A percentile compares a stretch with the other conserved stretches of the same genome.
Conservation (phyloP, 164 flowering plant species). For the grape (Vitis vinifera) region DNA sequence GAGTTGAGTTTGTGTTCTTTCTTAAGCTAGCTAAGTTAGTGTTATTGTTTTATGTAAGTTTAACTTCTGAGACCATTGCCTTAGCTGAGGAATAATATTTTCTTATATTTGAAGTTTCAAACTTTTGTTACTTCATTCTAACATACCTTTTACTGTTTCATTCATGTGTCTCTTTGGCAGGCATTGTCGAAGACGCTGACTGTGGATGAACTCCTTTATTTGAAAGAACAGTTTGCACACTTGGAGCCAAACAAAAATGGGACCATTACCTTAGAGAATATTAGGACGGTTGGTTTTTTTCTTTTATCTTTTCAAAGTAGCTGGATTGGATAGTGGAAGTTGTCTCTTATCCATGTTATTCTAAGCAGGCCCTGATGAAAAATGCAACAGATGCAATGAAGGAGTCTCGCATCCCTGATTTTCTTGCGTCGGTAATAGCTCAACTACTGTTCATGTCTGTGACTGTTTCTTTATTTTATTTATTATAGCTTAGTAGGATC, state of each 20-base stretch:
- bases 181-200: conserved; percentile 80
- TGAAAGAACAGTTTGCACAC: conserved; percentile 74
- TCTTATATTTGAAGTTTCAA: neutral
- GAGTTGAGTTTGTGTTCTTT: no score
- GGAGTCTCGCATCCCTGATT: conserved; percentile 78
- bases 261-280: conserved; percentile 61
- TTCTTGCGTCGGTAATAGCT: conserved; percentile 58
- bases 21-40: no score
- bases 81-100: neutral
- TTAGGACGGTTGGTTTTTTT: conserved; percentile 51
- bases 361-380: conserved; percentile 68
- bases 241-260: conserved; percentile 69
- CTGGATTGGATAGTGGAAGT: neutral
- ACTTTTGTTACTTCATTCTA: neutral
- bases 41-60: no score
- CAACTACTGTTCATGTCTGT: neutral
- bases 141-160: neutral
- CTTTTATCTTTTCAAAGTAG: no score
- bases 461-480: conserved; percentile 1
- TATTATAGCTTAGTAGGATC: neutral
- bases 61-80: neutral
- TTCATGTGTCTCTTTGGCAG: conserved; percentile 36
- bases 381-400: conserved; percentile 93
- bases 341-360: conserved; percentile 15
- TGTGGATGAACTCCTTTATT: conserved; percentile 70